Evolutionary conservation across 345 rosid species (phyloP), one percentile per base, ranked within the genome.

Genomic region (Boechera stricta): DNA sequence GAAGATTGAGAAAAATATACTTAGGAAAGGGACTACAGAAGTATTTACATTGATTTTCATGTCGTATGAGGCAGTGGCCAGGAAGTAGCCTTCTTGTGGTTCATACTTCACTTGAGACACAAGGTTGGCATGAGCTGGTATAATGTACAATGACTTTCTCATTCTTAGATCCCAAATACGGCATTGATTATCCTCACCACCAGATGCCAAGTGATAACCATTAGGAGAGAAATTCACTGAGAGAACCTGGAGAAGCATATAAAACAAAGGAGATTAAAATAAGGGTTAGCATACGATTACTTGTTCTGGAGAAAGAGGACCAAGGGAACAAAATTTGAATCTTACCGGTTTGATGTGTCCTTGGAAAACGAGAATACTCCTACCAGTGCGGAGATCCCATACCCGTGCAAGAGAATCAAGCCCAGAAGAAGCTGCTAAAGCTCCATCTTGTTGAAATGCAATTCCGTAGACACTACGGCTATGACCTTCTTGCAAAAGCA

Each of bases 351-450:
- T 93, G 75, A 91, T 91, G 82, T 96, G 99, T 75, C 98, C 98
- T 82, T 93, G 93, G 69, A 93, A 88, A 59, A 96, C 89, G 58
- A 96, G 84, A 68, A 87, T 75, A 77, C 98, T 93, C 82, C 87
- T 91, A 59, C 99, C 96, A 16, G 93, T 87, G 41, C 97, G 98
- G n/a, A 95, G 98, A 79, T 95, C 98, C 99, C 97, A 95, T 72
- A 93, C 98, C 72, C 94, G 96, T 31, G 93, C 88, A 55, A 87
- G 90, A 42, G 97, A 83, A 83, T 96, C 99, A 82, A 88, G 76
- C 59, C 99, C 98, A 60, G 93, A 88, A 52, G 98, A 89, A 74
- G 89, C 99, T 70, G 82, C 94, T 77, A 96, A 86, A 11, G 99
- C 91, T 44, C 99, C 99, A 85, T 96, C 99, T 61, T 76, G 90